Evolutionary conservation across 495 filamentous ascomycete species (phyloP), one percentile per base, ranked within the genome.

Genomic region (Schizothecium vesticola): DNA sequence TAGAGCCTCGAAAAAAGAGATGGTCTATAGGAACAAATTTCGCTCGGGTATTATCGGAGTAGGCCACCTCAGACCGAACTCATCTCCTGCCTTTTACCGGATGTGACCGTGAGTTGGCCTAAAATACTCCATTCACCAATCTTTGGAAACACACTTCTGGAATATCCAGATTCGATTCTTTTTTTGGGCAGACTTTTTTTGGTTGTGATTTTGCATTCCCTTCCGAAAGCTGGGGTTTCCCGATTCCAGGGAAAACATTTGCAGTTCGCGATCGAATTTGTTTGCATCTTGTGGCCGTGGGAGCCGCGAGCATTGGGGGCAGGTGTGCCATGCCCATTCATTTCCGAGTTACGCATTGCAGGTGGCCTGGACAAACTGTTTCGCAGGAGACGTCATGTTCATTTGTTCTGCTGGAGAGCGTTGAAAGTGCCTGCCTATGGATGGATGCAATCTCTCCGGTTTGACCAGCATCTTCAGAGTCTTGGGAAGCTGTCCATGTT

Each of bases 21-120:
- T n/a, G 28, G 3, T 69, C 69, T 73, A 77, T 77, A 71, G 61
- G 70, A 19, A 2, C 51, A 1, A 21, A 24, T 56, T 63, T 24
- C 0, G 0, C 0, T 0, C 12, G 8, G 0, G 0, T 4, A 6
- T 8, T 25, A 0, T 69, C 56, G 75, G 75, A 77, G 75, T 77
- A 71, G 72, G 75, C 75, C 75, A 59, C 71, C 75, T 76, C 75
- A 77, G 67, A 73, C 69, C 75, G 75, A 73, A 77, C 75, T 77
- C 75, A 77, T 77, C 72, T 77, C 75, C 75, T 77, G 75, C 75
- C 75, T 77, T 77, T 77, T 77, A 77, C 75, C 75, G 75, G 75
- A 77, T 77, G 75, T 77, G 75, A 77, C 75, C 75, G 75, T 77
- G 75, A 74, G 75, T 77, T 75, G 75, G 75, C 75, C 69, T 71